These are phyloP conservation scores for Pogostemon cablin DNA, from an alignment of 257 asterid species.

Conservation along the genomic window DNA sequence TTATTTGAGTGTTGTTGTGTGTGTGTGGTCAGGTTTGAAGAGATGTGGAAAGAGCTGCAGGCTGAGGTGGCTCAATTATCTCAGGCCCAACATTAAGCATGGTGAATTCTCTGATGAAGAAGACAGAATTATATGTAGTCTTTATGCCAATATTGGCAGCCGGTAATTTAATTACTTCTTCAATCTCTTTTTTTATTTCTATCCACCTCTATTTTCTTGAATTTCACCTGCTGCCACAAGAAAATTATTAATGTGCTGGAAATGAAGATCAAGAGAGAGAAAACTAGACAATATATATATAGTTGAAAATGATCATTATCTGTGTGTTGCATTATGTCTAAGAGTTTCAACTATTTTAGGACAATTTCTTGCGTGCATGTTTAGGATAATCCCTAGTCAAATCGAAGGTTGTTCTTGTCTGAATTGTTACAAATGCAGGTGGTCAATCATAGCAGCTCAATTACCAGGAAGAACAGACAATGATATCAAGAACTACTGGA, in stretches of 20 bases:
- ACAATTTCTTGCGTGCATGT: slow-evolving; percentile 1
- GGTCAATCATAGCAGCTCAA: slow-evolving; percentile 84
- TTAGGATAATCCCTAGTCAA: neutral
- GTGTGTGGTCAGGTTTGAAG: slow-evolving; percentile 50
- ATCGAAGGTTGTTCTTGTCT: neutral
- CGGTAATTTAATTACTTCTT: slow-evolving; percentile 38
- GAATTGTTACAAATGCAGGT: slow-evolving; percentile 43
- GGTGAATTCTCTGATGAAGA: slow-evolving; percentile 87
- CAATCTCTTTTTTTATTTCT: neutral
- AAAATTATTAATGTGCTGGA: too few species aligned
- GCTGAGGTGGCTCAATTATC: slow-evolving; percentile 83
- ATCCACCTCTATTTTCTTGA: too few species aligned
- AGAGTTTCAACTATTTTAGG: slow-evolving; percentile 32
- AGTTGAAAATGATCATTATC: too few species aligned
- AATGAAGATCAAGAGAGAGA: too few species aligned
- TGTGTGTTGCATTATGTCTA: neutral
- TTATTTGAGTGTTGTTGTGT: neutral
- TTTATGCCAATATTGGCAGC: slow-evolving; percentile 86
- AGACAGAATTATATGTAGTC: slow-evolving; percentile 67
- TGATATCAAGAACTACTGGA: slow-evolving; percentile 90
- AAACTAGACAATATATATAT: too few species aligned
- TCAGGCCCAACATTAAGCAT: slow-evolving; percentile 84
- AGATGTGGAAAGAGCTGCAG: slow-evolving; percentile 95
- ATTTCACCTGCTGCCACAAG: too few species aligned
- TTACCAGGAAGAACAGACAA: slow-evolving; percentile 85